A percentile compares a stretch with the other conserved stretches of the same genome.
Evolutionary conservation across 2,329 filamentous ascomycete genomes (phyloP).

Genomic region (Scedosporium dehoogii): DNA sequence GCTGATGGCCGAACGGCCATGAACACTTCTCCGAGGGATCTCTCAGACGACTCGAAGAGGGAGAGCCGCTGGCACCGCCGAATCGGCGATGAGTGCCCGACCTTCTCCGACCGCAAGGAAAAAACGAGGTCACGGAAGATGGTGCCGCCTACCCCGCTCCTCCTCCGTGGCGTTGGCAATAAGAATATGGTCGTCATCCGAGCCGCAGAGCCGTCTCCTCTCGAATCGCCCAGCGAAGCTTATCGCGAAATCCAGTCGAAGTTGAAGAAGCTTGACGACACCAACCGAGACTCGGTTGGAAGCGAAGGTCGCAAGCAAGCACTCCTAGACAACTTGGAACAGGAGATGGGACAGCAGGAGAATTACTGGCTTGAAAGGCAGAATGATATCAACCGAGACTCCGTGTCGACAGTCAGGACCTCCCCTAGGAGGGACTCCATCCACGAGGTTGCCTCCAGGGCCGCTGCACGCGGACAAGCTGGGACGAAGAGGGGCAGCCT

Average conservation of each 20-base stretch:
- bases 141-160: conserved; percentile 46
- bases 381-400: conserved; percentile 38
- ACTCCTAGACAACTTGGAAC: conserved; percentile 49
- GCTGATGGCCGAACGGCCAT: conserved; percentile 16
- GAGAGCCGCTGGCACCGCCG: conserved; percentile 41
- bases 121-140: conserved; percentile 37
- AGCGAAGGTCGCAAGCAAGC: conserved; percentile 30
- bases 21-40: conserved; percentile 5
- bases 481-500: conserved; percentile 1
- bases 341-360: conserved; percentile 52
- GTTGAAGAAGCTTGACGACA: conserved; percentile 36
- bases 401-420: conserved; percentile 35
- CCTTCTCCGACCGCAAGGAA: conserved; percentile 45
- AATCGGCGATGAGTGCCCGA: conserved; percentile 47
- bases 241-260: conserved; percentile 41
- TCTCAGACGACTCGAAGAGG: conserved; percentile 11
- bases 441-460: not conserved
- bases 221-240: conserved; percentile 41
- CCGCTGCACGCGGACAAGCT: not conserved
- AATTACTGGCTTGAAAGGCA: conserved; percentile 50
- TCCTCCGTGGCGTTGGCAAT: conserved; percentile 29
- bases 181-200: conserved; percentile 34
- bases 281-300: conserved; percentile 23
- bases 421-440: conserved; percentile 20
- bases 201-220: conserved; percentile 38